phyloP scores from a whole-genome alignment of 148 eudicot genomes.

The Rhododendron griersonianum region DNA sequence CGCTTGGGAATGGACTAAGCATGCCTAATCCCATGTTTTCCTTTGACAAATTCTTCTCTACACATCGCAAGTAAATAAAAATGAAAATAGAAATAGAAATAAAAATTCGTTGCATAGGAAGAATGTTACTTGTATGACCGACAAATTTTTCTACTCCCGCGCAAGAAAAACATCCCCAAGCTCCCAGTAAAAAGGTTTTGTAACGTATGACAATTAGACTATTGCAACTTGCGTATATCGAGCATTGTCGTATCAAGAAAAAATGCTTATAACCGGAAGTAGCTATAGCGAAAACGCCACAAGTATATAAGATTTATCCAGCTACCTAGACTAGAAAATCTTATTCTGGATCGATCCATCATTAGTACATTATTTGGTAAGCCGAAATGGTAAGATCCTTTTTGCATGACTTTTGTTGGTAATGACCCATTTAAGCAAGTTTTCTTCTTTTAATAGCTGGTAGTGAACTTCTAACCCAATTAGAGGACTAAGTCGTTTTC shows the following conservation, averaged over 20 bases:
- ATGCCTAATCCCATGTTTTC: too few relatives aligned
- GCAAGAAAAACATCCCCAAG: background rate
- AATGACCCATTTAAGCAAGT: background rate
- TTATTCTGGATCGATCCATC: background rate
- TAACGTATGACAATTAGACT: background rate
- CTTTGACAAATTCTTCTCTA: background rate
- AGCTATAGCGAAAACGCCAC: background rate
- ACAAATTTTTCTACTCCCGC: background rate
- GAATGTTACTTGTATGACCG: background rate
- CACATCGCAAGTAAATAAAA: background rate
- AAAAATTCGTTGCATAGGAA: background rate
- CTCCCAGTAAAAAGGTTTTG: background rate
- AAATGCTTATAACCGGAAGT: background rate
- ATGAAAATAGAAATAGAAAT: background rate
- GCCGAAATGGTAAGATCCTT: background rate
- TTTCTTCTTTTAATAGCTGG: background rate
- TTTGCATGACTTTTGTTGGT: background rate
- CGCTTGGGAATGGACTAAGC: too few relatives aligned
- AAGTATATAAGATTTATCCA: background rate
- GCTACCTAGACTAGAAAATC: background rate
- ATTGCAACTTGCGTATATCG: background rate
- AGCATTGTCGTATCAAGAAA: background rate
- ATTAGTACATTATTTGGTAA: background rate
- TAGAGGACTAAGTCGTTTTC: conserved; percentile 7
- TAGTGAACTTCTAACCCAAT: background rate